These are phyloP conservation scores for Solanum chilense DNA, from an alignment of 257 asterid genomes.

Conservation along the genomic window DNA sequence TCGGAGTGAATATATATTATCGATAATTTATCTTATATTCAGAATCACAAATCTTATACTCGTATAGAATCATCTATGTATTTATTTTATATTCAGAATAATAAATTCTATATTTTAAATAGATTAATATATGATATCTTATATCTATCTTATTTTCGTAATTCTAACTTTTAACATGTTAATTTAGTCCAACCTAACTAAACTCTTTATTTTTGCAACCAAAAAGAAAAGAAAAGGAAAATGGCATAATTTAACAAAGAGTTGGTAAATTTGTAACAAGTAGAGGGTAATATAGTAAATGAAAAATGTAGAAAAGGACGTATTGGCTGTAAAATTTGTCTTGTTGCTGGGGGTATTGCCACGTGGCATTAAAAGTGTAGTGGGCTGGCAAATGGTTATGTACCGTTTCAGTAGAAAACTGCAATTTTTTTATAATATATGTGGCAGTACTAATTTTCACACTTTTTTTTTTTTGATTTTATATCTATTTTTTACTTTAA, in stretches of 20 bases:
- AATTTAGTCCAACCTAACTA: too few species aligned
- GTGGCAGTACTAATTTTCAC: background rate
- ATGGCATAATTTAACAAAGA: background rate
- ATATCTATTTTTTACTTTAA: background rate
- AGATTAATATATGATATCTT: background rate
- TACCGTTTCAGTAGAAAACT: background rate
- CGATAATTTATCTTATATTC: background rate
- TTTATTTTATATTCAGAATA: background rate
- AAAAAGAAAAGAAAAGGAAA: background rate
- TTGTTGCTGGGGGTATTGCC: constrained; percentile 26
- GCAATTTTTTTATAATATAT: background rate
- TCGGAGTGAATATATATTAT: background rate
- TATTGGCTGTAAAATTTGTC: constrained; percentile 15
- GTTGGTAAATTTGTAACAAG: background rate
- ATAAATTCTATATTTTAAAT: background rate
- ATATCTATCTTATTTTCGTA: too few species aligned
- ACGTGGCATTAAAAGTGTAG: constrained; percentile 4
- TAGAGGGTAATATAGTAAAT: background rate
- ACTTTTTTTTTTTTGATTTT: background rate
- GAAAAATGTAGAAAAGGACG: background rate
- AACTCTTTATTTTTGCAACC: too few species aligned
- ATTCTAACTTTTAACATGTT: background rate
- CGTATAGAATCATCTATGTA: too few species aligned
- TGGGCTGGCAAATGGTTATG: background rate
- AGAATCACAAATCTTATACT: too few species aligned